These are phyloP conservation scores for Meyerozyma athensensis DNA, from an alignment of 1,139 yeast species.

Conservation along the genomic window DNA sequence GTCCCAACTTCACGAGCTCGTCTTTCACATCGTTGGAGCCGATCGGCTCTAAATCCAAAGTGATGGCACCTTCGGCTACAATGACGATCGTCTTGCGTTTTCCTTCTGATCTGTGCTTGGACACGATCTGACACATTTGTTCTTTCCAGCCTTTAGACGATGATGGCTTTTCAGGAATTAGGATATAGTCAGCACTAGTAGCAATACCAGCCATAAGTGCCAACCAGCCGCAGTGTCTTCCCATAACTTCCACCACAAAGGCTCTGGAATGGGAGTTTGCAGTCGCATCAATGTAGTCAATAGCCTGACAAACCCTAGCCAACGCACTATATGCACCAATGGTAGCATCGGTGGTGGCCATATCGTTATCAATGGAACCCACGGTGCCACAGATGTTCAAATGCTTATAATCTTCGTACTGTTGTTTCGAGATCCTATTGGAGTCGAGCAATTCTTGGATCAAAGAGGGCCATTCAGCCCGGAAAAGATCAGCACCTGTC, in stretches of 20 bases:
- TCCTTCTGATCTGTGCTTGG: slow-evolving; percentile 64
- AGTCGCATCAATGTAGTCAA: slow-evolving; percentile 79
- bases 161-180: slow-evolving; percentile 77
- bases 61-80: slow-evolving; percentile 82
- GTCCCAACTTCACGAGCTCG: slow-evolving; percentile 58
- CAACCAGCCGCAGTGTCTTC: slow-evolving; percentile 86
- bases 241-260: slow-evolving; percentile 85
- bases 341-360: slow-evolving; percentile 79
- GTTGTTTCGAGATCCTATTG: slow-evolving; percentile 45
- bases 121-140: slow-evolving; percentile 60
- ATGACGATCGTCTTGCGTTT: slow-evolving; percentile 76
- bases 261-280: slow-evolving; percentile 83
- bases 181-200: slow-evolving; percentile 75
- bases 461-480: slow-evolving; percentile 76
- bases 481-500: slow-evolving; percentile 77
- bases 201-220: slow-evolving; percentile 81
- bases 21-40: slow-evolving; percentile 63
- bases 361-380: slow-evolving; percentile 80
- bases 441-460: slow-evolving; percentile 53
- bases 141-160: slow-evolving; percentile 50
- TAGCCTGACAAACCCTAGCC: slow-evolving; percentile 71
- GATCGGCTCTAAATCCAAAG: slow-evolving; percentile 60
- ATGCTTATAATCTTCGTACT: slow-evolving; percentile 49
- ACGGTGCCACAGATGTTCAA: slow-evolving; percentile 75
- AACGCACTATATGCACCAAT: slow-evolving; percentile 78